Conservation (phyloP, 2,329 filamentous ascomycete genomes). For the Fusarium sulawesiense region DNA sequence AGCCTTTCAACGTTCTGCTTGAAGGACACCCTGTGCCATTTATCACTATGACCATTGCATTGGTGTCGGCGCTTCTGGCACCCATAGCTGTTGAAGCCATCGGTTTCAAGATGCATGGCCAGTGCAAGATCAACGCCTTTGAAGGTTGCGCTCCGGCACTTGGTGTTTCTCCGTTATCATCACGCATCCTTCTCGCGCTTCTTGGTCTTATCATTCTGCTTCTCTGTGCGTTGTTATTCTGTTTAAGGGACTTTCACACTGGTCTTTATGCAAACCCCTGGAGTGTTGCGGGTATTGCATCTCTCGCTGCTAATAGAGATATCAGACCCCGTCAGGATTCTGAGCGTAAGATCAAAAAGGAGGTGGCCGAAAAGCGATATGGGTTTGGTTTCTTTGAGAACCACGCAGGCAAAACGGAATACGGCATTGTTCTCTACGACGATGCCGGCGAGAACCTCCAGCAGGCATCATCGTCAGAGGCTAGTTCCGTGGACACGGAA, state of each 20-base stretch:
- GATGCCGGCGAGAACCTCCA: constrained; percentile 30
- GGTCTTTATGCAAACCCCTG: constrained; percentile 49
- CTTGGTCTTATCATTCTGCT: constrained; percentile 36
- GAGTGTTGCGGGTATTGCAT: constrained; percentile 47
- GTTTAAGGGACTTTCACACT: constrained; percentile 40
- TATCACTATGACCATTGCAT: constrained; percentile 44
- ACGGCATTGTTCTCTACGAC: constrained; percentile 44
- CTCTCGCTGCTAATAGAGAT: constrained; percentile 41
- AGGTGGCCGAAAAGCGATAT: constrained; percentile 44
- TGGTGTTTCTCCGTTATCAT: constrained; percentile 37
- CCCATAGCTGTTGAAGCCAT: constrained; percentile 43
- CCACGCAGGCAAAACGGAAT: constrained; percentile 35
- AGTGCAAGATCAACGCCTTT: constrained; percentile 35
- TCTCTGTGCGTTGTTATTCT: constrained; percentile 35
- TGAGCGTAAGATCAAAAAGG: constrained; percentile 40
- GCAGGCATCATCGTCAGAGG: constrained; percentile 18
- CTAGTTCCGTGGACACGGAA: constrained; percentile 33
- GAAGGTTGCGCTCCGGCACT: constrained; percentile 41
- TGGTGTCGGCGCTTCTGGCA: constrained; percentile 38
- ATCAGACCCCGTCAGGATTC: constrained; percentile 36
- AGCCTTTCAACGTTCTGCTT: constrained; percentile 50
- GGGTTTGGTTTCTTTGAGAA: constrained; percentile 45
- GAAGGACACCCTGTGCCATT: constrained; percentile 47
- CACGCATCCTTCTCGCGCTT: constrained; percentile 35
- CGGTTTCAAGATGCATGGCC: constrained; percentile 44